A percentile compares a stretch with the other conserved stretches of the same genome.
Conservation (phyloP, 257 asterid genomes). For the Nicotiana noctiflora region DNA sequence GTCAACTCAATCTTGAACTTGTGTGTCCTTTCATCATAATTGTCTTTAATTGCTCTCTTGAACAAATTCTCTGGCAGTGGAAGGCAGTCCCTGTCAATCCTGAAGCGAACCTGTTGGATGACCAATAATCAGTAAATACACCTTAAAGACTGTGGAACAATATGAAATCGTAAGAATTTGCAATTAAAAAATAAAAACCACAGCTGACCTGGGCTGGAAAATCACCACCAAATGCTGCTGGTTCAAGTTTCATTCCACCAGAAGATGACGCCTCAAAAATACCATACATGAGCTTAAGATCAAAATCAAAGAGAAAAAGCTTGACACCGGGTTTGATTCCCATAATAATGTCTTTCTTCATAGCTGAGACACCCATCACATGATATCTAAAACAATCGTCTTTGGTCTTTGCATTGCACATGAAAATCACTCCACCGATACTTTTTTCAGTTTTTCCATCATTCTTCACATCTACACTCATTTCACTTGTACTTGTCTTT, state of each 20-base stretch:
- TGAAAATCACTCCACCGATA: slow-evolving; percentile 77
- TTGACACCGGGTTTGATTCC: slow-evolving; percentile 66
- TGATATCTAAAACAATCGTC: slow-evolving; percentile 78
- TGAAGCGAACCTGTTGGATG: slow-evolving; percentile 58
- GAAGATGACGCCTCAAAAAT: slow-evolving; percentile 72
- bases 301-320: slow-evolving; percentile 83
- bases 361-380: slow-evolving; percentile 71
- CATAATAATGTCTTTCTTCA: slow-evolving; percentile 60
- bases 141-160: slow-evolving; percentile 9
- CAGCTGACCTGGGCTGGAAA: slow-evolving; percentile 83
- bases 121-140: slow-evolving; percentile 7
- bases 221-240: slow-evolving; percentile 73
- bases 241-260: slow-evolving; percentile 91
- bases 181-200: not conserved
- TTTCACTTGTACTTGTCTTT: slow-evolving; percentile 17
- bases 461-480: slow-evolving; percentile 19
- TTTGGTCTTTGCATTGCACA: slow-evolving; percentile 90
- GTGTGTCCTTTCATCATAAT: slow-evolving; percentile 55
- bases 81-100: slow-evolving; percentile 50
- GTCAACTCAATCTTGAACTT: slow-evolving; percentile 76
- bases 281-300: slow-evolving; percentile 85
- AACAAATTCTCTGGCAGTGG: slow-evolving; percentile 75
- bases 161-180: not conserved
- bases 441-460: slow-evolving; percentile 27
- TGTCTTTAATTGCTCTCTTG: slow-evolving; percentile 71